Evolutionary conservation across 2,329 filamentous ascomycete genomes (phyloP), one percentile per base, ranked within the genome.

Genomic region (Rhinocladiella similis): DNA sequence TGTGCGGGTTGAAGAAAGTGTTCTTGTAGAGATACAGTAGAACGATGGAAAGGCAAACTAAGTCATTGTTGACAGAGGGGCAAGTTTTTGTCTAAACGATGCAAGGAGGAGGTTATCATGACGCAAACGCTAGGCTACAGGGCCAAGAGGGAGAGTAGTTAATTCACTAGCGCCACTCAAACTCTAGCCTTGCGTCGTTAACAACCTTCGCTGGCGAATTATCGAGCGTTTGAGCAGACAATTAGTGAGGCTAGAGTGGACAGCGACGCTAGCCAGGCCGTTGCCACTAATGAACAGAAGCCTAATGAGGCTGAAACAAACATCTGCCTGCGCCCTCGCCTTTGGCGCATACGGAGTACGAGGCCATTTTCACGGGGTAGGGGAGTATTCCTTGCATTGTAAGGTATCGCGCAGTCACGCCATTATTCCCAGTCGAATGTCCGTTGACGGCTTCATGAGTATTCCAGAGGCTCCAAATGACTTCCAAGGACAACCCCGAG

Each of bases 401-500:
- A 33, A 33, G 29, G 29, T 12, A 33, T 33, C 10, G 29, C 29
- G 29, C 29, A 33, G 5, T 33, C 10, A 10, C 6, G 29, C 29
- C 29, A 7, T 25, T 25, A 7, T 25, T 5, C 7, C 22, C 22
- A 7, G 4, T 25, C 22, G 4, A 25, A 4, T 25, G 22, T 41
- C 43, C 7, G 14, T 51, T n/a, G 19, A 29, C 47, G 33, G 22
- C 27, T 6, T 41, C 14, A 42, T 25, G 27, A 14, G 12, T 49
- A 7, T 20, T 27, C 45, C 18, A 19, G 5, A 47, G 16, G 16
- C 33, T 29, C 29, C 39, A 45, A 22, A 63, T 63, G 61, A 59
- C 58, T 47, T 63, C 61, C 22, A 38, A 56, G 29, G 41, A 52
- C 14, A 49, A 46, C 14, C 33, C 49, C 22, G 36, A 50, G 25